Percentiles rank a stretch among this genome's conserved stretches.
These are phyloP conservation scores for Annulohypoxylon nitens DNA, from an alignment of 495 filamentous ascomycete species.

Conservation along the genomic window DNA sequence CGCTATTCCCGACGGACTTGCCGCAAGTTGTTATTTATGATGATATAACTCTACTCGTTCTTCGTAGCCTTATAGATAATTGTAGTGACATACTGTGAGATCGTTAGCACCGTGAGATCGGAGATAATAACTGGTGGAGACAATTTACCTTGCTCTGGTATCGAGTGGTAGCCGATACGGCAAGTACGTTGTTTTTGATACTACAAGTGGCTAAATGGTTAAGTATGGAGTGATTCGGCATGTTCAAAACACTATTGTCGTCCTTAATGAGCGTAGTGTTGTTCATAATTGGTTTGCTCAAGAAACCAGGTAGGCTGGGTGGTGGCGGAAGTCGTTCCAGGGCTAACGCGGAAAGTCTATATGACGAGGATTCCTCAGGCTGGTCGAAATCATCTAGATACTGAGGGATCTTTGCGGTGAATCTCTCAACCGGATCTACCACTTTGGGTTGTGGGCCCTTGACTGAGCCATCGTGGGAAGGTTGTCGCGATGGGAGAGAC, in stretches of 20 bases:
- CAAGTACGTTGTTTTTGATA: conserved; percentile 94
- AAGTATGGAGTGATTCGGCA: conserved; percentile 96
- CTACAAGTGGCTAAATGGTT: conserved; percentile 99
- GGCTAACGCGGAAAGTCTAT: conserved; percentile 75
- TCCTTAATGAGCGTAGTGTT: conserved; percentile 92
- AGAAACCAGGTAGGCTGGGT: conserved; percentile 88
- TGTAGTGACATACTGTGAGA: conserved; percentile 88
- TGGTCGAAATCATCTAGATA: conserved; percentile 89
- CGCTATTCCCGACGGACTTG: conserved; percentile 17
- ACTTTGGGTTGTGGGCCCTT: conserved; percentile 58
- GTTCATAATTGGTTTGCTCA: conserved; percentile 95
- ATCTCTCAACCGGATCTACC: conserved; percentile 61
- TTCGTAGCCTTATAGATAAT: conserved; percentile 95
- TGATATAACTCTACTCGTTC: conserved; percentile 35
- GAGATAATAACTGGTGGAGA: conserved; percentile 43
- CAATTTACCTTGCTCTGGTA: conserved; percentile 90
- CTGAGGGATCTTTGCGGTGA: conserved; percentile 77
- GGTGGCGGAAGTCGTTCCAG: conserved; percentile 83
- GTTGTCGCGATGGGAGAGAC: conserved; percentile 51
- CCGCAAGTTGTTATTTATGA: conserved; percentile 5
- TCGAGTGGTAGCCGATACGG: conserved; percentile 96
- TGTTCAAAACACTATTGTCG: conserved; percentile 93
- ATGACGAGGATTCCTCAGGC: conserved; percentile 78
- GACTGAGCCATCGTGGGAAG: conserved; percentile 56
- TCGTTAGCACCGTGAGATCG: conserved; percentile 33